Evolutionary conservation across 2,329 filamentous ascomycete genomes (phyloP).

Genomic region (Aspergillus fumigatiaffinis): DNA sequence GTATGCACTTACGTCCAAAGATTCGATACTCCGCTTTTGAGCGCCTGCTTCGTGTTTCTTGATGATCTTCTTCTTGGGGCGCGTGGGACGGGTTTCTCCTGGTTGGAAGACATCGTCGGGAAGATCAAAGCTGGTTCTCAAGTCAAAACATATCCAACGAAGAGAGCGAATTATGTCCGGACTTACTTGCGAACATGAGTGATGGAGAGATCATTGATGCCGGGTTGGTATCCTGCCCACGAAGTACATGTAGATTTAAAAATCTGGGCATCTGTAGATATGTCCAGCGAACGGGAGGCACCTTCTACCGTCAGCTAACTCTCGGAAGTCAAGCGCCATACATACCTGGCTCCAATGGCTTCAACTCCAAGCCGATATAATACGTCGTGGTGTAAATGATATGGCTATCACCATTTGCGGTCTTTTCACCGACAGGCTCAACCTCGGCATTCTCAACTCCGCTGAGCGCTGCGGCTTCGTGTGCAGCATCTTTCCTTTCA

Average conservation of each 20-base stretch:
- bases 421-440: constrained; percentile 29
- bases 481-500: constrained; percentile 48
- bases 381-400: constrained; percentile 84
- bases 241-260: constrained; percentile 79
- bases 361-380: constrained; percentile 85
- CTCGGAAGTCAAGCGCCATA: constrained; percentile 15
- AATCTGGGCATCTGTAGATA: constrained; percentile 71
- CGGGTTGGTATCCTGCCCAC: constrained; percentile 70
- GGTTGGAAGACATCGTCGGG: constrained; percentile 83
- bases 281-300: constrained; percentile 48
- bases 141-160: constrained; percentile 12
- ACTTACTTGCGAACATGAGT: constrained; percentile 82
- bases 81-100: constrained; percentile 67
- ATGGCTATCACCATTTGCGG: constrained; percentile 40
- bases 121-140: constrained; percentile 65
- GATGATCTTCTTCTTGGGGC: constrained; percentile 52
- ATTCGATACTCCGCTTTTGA: constrained; percentile 38
- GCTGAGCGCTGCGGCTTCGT: constrained; percentile 46
- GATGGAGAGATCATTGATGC: constrained; percentile 74
- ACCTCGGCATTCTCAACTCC: constrained; percentile 40
- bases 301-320: constrained; percentile 34
- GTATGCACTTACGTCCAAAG: constrained; percentile 41
- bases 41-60: constrained; percentile 32
- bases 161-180: neutral
- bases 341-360: constrained; percentile 68